Evolutionary conservation across 805 yeast genomes (phyloP).

Genomic region (Naumovozyma baii): DNA sequence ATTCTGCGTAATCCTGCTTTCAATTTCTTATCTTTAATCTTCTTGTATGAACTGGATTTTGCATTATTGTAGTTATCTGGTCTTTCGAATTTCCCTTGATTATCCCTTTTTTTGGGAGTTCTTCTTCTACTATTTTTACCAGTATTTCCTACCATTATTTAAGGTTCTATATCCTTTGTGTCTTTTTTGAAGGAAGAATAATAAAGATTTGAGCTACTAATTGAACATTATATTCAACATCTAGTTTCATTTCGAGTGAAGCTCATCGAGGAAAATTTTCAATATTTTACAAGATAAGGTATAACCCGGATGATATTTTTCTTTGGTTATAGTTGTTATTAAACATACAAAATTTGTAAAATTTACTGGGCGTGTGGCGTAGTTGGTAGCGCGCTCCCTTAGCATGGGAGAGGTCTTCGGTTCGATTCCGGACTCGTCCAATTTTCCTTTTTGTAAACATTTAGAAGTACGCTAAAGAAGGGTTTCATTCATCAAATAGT

Average conservation of each 20-base stretch:
- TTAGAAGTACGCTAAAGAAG: no score
- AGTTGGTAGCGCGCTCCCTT: constrained; percentile 77
- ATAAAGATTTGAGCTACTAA: no score
- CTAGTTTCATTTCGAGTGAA: not conserved
- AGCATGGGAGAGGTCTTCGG: constrained; percentile 76
- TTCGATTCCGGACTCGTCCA: constrained; percentile 75
- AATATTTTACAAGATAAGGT: not conserved
- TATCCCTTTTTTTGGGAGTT: constrained; percentile 20
- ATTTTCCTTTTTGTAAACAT: constrained; percentile 10
- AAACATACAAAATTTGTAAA: no score
- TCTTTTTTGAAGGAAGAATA: no score
- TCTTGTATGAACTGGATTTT: constrained; percentile 8
- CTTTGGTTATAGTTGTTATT: no score
- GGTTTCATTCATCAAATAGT: no score
- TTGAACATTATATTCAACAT: no score
- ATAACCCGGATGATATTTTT: no score
- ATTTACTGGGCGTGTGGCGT: constrained; percentile 58
- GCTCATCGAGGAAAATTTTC: constrained; percentile 3
- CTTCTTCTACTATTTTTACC: not conserved
- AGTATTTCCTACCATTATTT: not conserved
- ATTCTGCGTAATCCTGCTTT: constrained; percentile 56
- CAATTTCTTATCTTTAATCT: constrained; percentile 48
- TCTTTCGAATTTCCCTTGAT: constrained; percentile 29
- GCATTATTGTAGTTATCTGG: constrained; percentile 5
- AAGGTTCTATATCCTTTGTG: not conserved